Conservation (phyloP, 192 early-diverging fungal genomes). For the Helicostylum pulchrum region DNA sequence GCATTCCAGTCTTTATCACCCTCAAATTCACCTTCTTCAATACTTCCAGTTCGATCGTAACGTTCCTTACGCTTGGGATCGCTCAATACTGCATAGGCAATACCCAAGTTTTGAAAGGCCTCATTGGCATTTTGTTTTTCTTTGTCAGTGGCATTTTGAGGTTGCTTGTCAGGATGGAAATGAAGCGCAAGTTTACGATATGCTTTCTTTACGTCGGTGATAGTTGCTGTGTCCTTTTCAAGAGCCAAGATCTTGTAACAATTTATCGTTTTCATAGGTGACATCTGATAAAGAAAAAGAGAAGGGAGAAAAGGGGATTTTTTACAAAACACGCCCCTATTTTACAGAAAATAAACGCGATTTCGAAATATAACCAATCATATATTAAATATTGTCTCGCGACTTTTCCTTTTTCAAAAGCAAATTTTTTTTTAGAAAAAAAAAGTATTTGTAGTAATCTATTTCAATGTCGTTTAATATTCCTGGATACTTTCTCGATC, state of each 20-base stretch:
- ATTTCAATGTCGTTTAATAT: conserved; percentile 14
- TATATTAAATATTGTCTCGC: too few relatives aligned
- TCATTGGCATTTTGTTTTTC: conserved; percentile 54
- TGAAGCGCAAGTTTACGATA: conserved; percentile 87
- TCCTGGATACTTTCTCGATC: conserved; percentile 9
- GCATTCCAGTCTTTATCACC: conserved; percentile 71
- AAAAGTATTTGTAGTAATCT: background rate
- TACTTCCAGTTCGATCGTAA: conserved; percentile 78
- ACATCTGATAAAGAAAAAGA: background rate
- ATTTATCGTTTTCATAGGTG: background rate
- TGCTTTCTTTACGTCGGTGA: conserved; percentile 82
- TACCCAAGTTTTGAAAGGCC: conserved; percentile 71
- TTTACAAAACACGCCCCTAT: too few relatives aligned
- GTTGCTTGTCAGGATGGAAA: conserved; percentile 80
- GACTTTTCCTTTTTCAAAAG: background rate
- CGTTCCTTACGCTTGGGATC: conserved; percentile 57
- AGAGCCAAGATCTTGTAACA: conserved; percentile 25
- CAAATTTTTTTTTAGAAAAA: background rate
- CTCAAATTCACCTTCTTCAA: conserved; percentile 36
- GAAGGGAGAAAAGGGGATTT: background rate
- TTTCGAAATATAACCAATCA: too few relatives aligned
- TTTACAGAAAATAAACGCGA: too few relatives aligned
- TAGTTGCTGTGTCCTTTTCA: conserved; percentile 46
- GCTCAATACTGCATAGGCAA: conserved; percentile 74
- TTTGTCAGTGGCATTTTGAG: conserved; percentile 63